Base-by-base conservation (phyloP, 1,284 basidiomycete species). In the Peniophora sp. region DNA sequence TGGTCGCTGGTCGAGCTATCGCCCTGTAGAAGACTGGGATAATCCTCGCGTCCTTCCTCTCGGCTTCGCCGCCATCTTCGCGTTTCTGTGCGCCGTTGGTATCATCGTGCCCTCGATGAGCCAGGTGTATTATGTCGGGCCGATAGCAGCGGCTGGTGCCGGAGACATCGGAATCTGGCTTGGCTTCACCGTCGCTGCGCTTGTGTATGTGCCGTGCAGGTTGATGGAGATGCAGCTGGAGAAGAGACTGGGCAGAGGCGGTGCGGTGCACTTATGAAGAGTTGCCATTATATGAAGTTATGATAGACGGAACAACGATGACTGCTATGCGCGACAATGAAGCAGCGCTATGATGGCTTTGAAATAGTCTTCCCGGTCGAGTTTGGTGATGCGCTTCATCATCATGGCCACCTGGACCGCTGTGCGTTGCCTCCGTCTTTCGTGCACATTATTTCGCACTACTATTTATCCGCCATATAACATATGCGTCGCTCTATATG, bases 161-260 rank as follows among this genome's bases (percentile, higher is more conserved):
- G 82, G 81, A 2, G 79, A 83, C 56, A 74, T 83, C 52, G 80
- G 77, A 1, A 65, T 82, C 51, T 63, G 77, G 38, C 69, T 74
- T 3, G 75, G 73, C 1, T 78, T 77, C 51, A 63, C 68, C 17
- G 67, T 70, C 22, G 68, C 69, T 1, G 63, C 61, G 44, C 32
- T 68, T 25, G 52, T 67, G 27, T 81, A 78, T 62, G 58, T 62
- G n/a, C 58, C 57, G 3, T 58, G 74, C 43, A 64, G 79, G 52
- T 48, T 59, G 32, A 19, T 69, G 25, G 79, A 80, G 63, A 50
- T 62, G 36, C 50, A 48, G 55, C 56, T 59, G 64, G 58, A 52
- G 38, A 16, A 39, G n/a, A 17, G 38, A 23, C 35, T 50, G 25
- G 52, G 52, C 20, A 20, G 49, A 35, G 48, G n/a, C 19, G 39